phyloP scores from a whole-genome alignment of 768 basidiomycete genomes.

The Phanerochaete carnosa region DNA sequence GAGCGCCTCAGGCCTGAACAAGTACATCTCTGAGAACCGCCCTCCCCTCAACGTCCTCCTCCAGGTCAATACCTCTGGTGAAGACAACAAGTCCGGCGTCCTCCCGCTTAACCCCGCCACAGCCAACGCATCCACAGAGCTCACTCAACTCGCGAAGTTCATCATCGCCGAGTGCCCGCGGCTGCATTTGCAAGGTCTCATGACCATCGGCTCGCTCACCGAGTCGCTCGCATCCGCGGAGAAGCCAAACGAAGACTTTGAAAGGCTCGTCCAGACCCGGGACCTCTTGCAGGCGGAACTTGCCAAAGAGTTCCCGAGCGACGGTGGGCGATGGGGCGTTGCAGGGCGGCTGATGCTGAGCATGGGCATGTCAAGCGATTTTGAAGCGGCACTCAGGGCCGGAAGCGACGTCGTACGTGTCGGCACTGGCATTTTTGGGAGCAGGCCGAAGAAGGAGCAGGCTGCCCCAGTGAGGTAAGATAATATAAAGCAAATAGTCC shows the following conservation, averaged over 20 bases:
- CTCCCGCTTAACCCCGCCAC: constrained; percentile 46
- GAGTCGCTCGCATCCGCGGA: constrained; percentile 54
- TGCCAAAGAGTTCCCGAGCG: constrained; percentile 17
- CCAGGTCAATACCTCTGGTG: constrained; percentile 96
- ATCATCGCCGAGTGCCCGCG: constrained; percentile 71
- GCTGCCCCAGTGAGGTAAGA: neutral
- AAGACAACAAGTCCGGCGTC: constrained; percentile 86
- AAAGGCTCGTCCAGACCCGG: constrained; percentile 59
- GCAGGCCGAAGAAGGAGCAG: constrained; percentile 54
- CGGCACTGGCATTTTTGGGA: constrained; percentile 87
- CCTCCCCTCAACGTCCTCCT: constrained; percentile 76
- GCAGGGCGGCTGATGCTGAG: constrained; percentile 61
- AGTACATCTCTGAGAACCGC: constrained; percentile 58
- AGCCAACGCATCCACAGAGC: constrained; percentile 37
- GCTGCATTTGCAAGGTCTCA: constrained; percentile 79
- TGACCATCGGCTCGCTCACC: constrained; percentile 92
- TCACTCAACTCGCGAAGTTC: constrained; percentile 64
- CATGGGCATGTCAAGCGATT: constrained; percentile 98
- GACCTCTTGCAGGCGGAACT: constrained; percentile 52
- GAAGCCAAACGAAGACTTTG: constrained; percentile 71
- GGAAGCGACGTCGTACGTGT: constrained; percentile 90
- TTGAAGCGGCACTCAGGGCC: constrained; percentile 76
- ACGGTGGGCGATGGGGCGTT: constrained; percentile 35
- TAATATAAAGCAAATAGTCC: neutral
- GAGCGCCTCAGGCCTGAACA: constrained; percentile 76